These are phyloP conservation scores for Candida wancherniae DNA, from an alignment of 805 yeast genomes.

Conservation along the genomic window DNA sequence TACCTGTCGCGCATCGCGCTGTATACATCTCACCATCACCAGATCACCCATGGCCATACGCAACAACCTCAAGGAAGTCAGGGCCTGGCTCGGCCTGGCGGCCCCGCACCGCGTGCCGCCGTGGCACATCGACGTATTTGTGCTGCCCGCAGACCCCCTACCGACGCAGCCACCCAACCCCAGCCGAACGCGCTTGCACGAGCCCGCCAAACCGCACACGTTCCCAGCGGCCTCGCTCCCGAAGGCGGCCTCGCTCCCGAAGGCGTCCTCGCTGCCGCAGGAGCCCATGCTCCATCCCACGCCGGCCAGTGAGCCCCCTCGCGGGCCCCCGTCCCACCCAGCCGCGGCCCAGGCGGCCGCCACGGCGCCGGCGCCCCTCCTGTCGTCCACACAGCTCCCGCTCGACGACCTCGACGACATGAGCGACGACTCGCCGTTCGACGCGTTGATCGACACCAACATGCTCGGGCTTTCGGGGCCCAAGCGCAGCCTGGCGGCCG, in stretches of 20 bases:
- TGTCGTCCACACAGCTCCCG: background rate
- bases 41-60: slow-evolving; percentile 16
- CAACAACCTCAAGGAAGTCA: slow-evolving; percentile 16
- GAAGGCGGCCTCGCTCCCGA: no score
- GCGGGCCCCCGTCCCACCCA: background rate
- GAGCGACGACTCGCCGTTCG: background rate
- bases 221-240: no score
- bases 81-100: slow-evolving; percentile 13
- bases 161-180: background rate
- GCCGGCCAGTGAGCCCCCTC: slow-evolving; percentile 1
- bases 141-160: background rate
- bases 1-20: no score
- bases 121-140: slow-evolving; percentile 9
- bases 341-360: background rate
- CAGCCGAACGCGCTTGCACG: background rate
- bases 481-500: background rate
- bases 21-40: no score
- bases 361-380: background rate
- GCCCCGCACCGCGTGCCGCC: slow-evolving; percentile 11
- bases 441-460: no score
- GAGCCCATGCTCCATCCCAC: background rate
- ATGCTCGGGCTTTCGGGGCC: background rate
- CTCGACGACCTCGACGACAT: slow-evolving; percentile 3
- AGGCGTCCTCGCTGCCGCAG: no score
- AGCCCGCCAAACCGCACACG: no score